A percentile compares a stretch with the other conserved stretches of the same genome.
phyloP scores from a whole-genome alignment of 2,329 filamentous ascomycete species.

The Cercospora sesami region DNA sequence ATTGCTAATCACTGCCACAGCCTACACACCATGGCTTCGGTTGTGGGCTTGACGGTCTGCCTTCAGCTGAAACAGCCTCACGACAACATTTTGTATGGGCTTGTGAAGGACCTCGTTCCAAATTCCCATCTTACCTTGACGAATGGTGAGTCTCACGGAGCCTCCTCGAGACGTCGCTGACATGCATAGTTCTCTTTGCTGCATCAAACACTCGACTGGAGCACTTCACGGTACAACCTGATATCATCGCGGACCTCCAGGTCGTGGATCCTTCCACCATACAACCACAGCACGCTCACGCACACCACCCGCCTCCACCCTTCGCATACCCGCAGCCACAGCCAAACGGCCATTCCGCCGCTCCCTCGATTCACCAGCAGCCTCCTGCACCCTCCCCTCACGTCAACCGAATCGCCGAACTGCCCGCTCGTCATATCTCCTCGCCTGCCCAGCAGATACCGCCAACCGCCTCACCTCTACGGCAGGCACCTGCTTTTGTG shows the following conservation, averaged over 20 bases:
- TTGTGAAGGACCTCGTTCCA: slow-evolving; percentile 65
- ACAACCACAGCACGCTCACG: slow-evolving; percentile 12
- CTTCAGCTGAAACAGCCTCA: slow-evolving; percentile 67
- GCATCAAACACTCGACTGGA: slow-evolving; percentile 55
- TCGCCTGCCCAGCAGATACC: slow-evolving; percentile 29
- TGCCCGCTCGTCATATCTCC: slow-evolving; percentile 24
- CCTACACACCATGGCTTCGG: slow-evolving; percentile 17
- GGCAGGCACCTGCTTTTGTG: slow-evolving; percentile 57
- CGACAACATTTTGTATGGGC: slow-evolving; percentile 65
- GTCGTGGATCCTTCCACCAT: slow-evolving; percentile 39
- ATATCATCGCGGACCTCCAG: slow-evolving; percentile 60
- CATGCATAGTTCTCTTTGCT: slow-evolving; percentile 53
- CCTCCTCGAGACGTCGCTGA: slow-evolving; percentile 29
- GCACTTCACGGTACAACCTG: slow-evolving; percentile 58
- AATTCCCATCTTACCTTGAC: slow-evolving; percentile 68
- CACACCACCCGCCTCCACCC: slow-evolving; percentile 9
- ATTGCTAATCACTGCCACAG: slow-evolving; percentile 6
- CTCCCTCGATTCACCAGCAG: slow-evolving; percentile 12
- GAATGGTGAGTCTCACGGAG: slow-evolving; percentile 59
- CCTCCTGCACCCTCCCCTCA: slow-evolving; percentile 19
- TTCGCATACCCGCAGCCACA: slow-evolving; percentile 9
- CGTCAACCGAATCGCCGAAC: slow-evolving; percentile 26
- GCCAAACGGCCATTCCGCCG: slow-evolving; percentile 10
- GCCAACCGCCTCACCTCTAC: slow-evolving; percentile 35
- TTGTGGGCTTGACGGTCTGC: slow-evolving; percentile 66